phyloP scores from a whole-genome alignment of 192 early-diverging fungal genomes.

The Umbelopsis sp. region DNA sequence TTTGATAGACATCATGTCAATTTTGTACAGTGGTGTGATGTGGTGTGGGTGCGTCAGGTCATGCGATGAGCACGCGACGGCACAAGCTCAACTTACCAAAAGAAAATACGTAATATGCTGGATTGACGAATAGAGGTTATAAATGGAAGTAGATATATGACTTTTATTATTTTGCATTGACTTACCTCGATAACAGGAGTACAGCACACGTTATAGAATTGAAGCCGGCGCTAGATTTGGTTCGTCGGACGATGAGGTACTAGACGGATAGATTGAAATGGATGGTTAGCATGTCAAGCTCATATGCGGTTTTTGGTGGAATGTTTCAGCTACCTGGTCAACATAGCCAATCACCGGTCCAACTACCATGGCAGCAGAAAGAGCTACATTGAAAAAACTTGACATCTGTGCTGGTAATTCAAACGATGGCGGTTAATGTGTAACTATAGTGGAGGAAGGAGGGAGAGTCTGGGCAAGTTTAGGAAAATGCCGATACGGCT shows the following conservation, averaged over 20 bases:
- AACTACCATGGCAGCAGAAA: conserved; percentile 54
- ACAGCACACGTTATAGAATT: conserved; percentile 57
- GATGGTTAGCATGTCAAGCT: neutral
- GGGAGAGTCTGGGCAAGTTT: neutral
- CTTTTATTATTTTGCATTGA: neutral
- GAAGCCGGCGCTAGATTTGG: conserved; percentile 54
- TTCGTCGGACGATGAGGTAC: conserved; percentile 47
- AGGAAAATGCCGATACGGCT: neutral
- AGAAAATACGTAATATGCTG: conserved; percentile 47
- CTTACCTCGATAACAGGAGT: conserved; percentile 54
- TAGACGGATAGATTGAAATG: conserved; percentile 21
- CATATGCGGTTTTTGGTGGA: neutral
- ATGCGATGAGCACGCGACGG: neutral
- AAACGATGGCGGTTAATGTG: neutral
- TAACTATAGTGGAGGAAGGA: neutral
- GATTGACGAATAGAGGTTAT: neutral
- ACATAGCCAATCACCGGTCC: conserved; percentile 61
- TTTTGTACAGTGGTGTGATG: no score
- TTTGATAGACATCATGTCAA: neutral
- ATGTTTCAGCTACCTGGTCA: conserved; percentile 38
- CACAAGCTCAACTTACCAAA: conserved; percentile 34
- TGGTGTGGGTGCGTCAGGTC: no score
- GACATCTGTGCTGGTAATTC: neutral
- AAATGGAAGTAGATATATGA: conserved; percentile 8
- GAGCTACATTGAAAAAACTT: conserved; percentile 1